Evolutionary conservation across 2,329 filamentous ascomycete genomes (phyloP).

Genomic region (Alternaria ventricosa): DNA sequence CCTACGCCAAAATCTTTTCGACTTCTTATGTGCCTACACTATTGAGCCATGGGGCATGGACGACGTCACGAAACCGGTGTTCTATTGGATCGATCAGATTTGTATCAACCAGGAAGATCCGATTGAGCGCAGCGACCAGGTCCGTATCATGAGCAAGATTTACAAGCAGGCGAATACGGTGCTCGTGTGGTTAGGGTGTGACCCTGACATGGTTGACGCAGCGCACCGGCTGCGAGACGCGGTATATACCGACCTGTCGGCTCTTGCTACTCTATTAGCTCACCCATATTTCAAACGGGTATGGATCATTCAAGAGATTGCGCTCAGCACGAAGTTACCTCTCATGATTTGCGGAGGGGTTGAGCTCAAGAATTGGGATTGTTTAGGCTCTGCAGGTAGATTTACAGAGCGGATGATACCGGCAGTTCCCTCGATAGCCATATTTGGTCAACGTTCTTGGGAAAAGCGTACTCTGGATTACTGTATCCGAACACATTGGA

Average conservation of each 20-base stretch:
- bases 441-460: too few relatives aligned
- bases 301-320: neutral
- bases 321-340: rapidly evolving
- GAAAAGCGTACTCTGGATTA: neutral
- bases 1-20: neutral
- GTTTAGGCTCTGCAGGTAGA: too few relatives aligned
- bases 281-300: neutral
- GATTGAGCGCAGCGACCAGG: neutral
- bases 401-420: too few relatives aligned
- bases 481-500: neutral
- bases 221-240: neutral
- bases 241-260: neutral
- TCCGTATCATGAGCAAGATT: neutral
- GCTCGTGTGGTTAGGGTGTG: neutral
- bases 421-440: too few relatives aligned
- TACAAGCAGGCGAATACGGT: neutral
- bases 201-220: neutral
- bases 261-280: neutral
- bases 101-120: neutral
- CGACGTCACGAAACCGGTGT: rapidly evolving
- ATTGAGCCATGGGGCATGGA: rapidly evolving
- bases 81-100: neutral
- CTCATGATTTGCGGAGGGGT: neutral
- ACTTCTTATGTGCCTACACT: neutral
- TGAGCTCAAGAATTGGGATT: neutral